These are phyloP conservation scores for Salix viminalis DNA, from an alignment of 345 rosid genomes.

Conservation along the genomic window DNA sequence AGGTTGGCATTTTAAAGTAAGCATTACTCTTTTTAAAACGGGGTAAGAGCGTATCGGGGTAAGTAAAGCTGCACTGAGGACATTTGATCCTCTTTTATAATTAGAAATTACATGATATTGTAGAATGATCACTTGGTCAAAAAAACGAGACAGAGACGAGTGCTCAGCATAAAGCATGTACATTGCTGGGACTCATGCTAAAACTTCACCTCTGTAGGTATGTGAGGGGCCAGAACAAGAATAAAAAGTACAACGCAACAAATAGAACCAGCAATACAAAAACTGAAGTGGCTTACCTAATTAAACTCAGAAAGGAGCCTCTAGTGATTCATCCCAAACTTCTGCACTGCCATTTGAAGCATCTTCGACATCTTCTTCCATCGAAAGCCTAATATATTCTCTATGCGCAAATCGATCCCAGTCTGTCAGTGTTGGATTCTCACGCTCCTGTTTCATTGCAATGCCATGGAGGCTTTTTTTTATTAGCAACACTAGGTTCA, in stretches of 20 bases:
- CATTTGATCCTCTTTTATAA: not conserved
- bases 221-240: not conserved
- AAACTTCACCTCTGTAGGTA: not conserved
- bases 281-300: slow-evolving; percentile 21
- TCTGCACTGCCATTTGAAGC: slow-evolving; percentile 97
- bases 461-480: not conserved
- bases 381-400: slow-evolving; percentile 93
- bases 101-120: not conserved
- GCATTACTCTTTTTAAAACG: not conserved
- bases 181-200: not conserved
- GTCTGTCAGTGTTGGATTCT: slow-evolving; percentile 90
- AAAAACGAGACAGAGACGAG: not conserved
- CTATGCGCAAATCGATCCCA: slow-evolving; percentile 99
- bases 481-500: not conserved
- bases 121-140: not conserved
- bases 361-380: slow-evolving; percentile 99
- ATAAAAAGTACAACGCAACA: not conserved
- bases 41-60: not conserved
- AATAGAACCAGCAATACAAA: not conserved
- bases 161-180: not conserved
- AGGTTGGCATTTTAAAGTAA: no score
- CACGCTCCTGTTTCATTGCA: slow-evolving; percentile 67
- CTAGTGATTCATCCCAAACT: slow-evolving; percentile 97
- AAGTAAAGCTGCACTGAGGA: not conserved
- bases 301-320: slow-evolving; percentile 76